Evolutionary conservation across 2,329 filamentous ascomycete genomes (phyloP), one percentile per base, ranked within the genome.

Genomic region (Botrytis sinoallii): DNA sequence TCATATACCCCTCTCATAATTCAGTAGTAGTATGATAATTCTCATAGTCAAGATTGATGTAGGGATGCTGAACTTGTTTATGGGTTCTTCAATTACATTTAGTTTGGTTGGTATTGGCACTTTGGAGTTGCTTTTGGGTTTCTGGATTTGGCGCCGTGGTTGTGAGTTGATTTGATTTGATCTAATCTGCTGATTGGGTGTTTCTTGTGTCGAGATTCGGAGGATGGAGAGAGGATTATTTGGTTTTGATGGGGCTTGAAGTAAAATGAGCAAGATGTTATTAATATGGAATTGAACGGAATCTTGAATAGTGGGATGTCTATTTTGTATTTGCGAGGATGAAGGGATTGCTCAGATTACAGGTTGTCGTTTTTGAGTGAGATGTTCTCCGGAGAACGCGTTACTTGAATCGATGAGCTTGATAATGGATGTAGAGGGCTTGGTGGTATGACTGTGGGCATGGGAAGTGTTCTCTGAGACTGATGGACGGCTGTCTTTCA

Each of bases 1-100:
- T 29, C 52, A 29, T 3, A 55, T 29, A 6, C 16, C 14, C 3
- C 52, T 4, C n/a, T 32, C 32, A 55, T 1, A 5, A 8, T n/a
- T 12, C 5, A 16, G 5, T 3, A 16, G 5, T 1, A 14, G 52
- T 3, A 8, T 29, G 7, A 1, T 16, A n/a, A 3, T 14, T 55
- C 3, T n/a, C 16, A 55, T n/a, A 3, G 5, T 7, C 1, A 14
- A 55, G 14, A 55, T 55, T 55, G 12, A n/a, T n/a, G 5, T 14
- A 52, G 9, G 25, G 3, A 14, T 18, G 6, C 16, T 44, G 42
- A 44, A 44, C 16, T 44, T n/a, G 25, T 55, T 3, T 55, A 3
- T 55, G 7, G 12, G 10, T n/a, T 18, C 6, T 6, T 16, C 3
- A 7, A 14, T 18, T 29, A 18, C 14, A 1, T 55, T 55, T 18